Base-by-base conservation (phyloP, 306 rosid genomes). In the Castanea sativa region DNA sequence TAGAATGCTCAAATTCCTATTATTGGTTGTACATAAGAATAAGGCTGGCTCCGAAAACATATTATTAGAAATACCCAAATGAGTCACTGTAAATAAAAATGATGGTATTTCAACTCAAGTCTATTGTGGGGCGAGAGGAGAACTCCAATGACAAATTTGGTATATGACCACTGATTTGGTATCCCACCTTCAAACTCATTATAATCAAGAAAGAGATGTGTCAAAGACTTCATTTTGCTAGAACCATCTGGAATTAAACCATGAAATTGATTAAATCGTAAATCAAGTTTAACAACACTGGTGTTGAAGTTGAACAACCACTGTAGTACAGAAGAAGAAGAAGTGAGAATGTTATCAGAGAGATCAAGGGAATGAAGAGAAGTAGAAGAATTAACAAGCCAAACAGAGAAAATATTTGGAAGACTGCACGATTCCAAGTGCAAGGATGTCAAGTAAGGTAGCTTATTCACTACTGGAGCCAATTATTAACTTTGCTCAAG, bases 1-100 rank as follows among this genome's bases (percentile, higher is more conserved):
- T 20, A 60, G 6, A 8, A 18, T 0, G 5, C 0, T 1, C 18
- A 41, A 23, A 0, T 8, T 0, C 2, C 9, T 1, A 0, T 5
- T 9, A 38, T 10, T 9, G 2, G 21, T 56, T 4, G 70, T 41
- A 27, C 79, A 75, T 8, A 75, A 18, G 6, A 75, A 15, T 29
- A 19, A 15, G 1, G 7, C 27, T 25, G 71, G 43, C 56, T 27
- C 7, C 2, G 79, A 45, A 6, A 49, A 75, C 20, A 13, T 61
- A 8, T 76, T 76, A 7, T 29, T 29, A 1, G 79, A 63, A 3
- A 76, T 1, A 23, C 8, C 43, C 33, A 60, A 15, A 1, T 2
- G 1, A 9, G 0, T 0, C 13, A 2, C 29, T 4, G 1, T 15
- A 23, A 60, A 71, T 2, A 38, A 27, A 45, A 18, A 70, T 14